phyloP scores from a whole-genome alignment of 139 green algal genomes.

The Desmodesmus armatus region DNA sequence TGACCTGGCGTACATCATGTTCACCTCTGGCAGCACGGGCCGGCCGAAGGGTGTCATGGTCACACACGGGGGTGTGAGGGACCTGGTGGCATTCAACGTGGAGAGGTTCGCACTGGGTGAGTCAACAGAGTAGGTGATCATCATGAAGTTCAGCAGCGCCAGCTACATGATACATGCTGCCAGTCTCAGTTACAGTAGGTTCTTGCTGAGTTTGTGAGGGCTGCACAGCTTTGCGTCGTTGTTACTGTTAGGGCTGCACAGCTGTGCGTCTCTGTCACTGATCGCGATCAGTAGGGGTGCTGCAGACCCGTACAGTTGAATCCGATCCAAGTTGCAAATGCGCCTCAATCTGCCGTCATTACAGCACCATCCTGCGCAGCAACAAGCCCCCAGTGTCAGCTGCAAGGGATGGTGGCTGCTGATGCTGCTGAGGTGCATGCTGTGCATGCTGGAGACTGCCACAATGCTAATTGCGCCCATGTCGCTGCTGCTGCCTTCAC shows the following conservation, averaged over 20 bases:
- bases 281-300: not conserved
- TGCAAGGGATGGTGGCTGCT: no score
- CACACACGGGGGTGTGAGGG: not conserved
- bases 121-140: not conserved
- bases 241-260: no score
- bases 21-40: constrained; percentile 24
- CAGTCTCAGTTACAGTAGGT: not conserved
- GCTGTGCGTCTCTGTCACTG: not conserved
- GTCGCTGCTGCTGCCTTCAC: not conserved
- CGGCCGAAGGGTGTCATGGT: constrained; percentile 14
- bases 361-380: no score
- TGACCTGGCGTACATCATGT: constrained; percentile 17
- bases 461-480: no score
- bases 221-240: no score
- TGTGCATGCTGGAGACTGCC: no score
- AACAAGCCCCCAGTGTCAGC: no score
- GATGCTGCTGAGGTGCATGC: no score
- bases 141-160: not conserved
- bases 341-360: no score
- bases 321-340: no score
- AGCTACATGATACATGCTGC: not conserved
- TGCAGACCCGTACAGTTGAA: no score
- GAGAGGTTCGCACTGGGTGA: not conserved
- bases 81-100: constrained; percentile 43
- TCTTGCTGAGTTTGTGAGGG: no score